Percentiles rank a stretch among this genome's conserved stretches.
Conservation (phyloP, 192 early-diverging fungal species). For the Coemansia sp. region DNA sequence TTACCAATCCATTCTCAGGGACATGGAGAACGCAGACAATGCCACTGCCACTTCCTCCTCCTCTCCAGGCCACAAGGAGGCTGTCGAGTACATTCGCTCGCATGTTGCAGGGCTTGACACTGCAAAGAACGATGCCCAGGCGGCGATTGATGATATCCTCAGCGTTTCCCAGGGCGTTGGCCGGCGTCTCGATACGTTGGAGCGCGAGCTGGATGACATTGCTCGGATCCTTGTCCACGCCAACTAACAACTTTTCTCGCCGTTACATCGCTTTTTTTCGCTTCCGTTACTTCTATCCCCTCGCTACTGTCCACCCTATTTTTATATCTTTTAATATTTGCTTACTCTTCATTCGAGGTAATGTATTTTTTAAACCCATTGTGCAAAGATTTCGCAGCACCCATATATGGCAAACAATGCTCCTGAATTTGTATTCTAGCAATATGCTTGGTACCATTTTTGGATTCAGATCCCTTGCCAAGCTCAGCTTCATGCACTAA, state of each 20-base stretch:
- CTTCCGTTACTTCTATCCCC: not conserved
- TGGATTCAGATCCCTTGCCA: no score
- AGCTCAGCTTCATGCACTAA: no score
- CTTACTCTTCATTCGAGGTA: no score
- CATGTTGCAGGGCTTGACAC: conserved; percentile 32
- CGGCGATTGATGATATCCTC: conserved; percentile 49
- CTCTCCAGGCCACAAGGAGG: conserved; percentile 13
- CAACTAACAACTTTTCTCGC: conserved; percentile 18
- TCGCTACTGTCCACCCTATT: no score
- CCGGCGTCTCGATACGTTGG: conserved; percentile 45
- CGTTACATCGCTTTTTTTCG: not conserved
- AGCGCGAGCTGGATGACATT: conserved; percentile 51
- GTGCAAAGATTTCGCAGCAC: no score
- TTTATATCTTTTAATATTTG: no score
- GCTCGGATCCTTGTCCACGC: conserved; percentile 45
- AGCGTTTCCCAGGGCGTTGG: conserved; percentile 50
- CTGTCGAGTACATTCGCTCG: conserved; percentile 20
- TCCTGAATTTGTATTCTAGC: no score
- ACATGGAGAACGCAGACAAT: conserved; percentile 13
- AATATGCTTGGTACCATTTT: no score
- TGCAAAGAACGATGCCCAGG: conserved; percentile 30
- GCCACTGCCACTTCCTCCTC: not conserved
- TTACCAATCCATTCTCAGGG: conserved; percentile 47
- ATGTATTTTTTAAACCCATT: no score
- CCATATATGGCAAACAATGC: no score